Conservation (phyloP, 345 rosid species). For the Pistacia atlantica region DNA sequence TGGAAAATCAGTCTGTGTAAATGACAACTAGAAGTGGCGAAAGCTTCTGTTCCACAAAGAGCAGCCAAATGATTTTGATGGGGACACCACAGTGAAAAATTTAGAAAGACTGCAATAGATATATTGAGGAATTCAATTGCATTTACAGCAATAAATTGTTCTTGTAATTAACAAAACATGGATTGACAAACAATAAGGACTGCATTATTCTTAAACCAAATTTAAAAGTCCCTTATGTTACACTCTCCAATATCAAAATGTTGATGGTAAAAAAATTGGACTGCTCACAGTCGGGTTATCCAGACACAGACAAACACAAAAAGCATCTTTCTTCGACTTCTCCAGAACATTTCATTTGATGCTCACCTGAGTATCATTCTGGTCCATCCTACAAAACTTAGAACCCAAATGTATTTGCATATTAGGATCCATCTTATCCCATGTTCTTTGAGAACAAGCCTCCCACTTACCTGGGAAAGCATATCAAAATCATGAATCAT, state of each 20-base stretch:
- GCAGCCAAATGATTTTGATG: not conserved
- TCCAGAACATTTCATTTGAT: constrained; percentile 16
- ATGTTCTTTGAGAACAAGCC: constrained; percentile 34
- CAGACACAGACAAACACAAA: not conserved
- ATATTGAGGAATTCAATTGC: not conserved
- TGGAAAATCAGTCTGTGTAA: not conserved
- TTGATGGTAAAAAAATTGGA: not conserved
- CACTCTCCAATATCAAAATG: not conserved
- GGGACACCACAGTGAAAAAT: not conserved
- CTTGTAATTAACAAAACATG: not conserved
- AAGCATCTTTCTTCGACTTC: constrained; percentile 11
- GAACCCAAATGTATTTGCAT: constrained; percentile 14
- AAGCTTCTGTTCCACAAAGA: not conserved
- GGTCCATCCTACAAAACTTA: constrained; percentile 27
- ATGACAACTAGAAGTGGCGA: not conserved
- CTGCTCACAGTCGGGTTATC: not conserved
- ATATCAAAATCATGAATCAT: not conserved
- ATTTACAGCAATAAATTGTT: not conserved
- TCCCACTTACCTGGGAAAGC: constrained; percentile 39
- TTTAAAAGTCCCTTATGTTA: not conserved
- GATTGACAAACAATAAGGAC: not conserved
- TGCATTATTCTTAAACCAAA: not conserved
- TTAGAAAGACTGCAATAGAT: not conserved
- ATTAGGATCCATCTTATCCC: constrained; percentile 21
- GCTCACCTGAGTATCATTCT: constrained; percentile 42